Evolutionary conservation across 306 rosid genomes (phyloP).

Genomic region (Ziziphus jujuba): DNA sequence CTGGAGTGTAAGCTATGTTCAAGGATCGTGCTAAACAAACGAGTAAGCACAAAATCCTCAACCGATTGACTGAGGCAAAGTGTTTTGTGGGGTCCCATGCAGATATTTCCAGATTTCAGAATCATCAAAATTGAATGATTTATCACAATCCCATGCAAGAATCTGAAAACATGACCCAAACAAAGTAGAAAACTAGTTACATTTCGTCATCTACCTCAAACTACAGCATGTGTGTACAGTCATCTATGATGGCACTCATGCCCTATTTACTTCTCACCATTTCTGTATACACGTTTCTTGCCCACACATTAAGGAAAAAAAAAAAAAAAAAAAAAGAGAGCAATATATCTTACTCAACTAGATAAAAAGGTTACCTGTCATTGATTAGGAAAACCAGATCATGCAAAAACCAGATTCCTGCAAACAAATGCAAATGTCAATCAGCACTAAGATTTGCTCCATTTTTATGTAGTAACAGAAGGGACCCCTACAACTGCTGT

Average conservation of each 20-base stretch:
- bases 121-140: neutral
- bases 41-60: neutral
- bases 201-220: neutral
- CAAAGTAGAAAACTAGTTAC: neutral
- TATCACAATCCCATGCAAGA: neutral
- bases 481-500: slow-evolving; percentile 4
- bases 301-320: no score
- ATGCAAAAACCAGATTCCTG: neutral
- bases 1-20: slow-evolving; percentile 8
- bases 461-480: neutral
- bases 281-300: no score
- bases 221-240: neutral
- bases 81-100: slow-evolving; percentile 11
- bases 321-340: no score
- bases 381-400: neutral
- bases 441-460: neutral
- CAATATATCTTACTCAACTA: no score
- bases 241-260: neutral
- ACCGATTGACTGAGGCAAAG: neutral
- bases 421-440: neutral
- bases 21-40: slow-evolving; percentile 7
- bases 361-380: neutral
- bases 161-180: neutral
- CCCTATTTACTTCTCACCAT: neutral
- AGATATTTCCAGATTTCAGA: neutral